Percentiles rank a stretch among this genome's conserved stretches.
These are phyloP conservation scores for Dovyalis caffra DNA, from an alignment of 345 rosid species.

Conservation along the genomic window DNA sequence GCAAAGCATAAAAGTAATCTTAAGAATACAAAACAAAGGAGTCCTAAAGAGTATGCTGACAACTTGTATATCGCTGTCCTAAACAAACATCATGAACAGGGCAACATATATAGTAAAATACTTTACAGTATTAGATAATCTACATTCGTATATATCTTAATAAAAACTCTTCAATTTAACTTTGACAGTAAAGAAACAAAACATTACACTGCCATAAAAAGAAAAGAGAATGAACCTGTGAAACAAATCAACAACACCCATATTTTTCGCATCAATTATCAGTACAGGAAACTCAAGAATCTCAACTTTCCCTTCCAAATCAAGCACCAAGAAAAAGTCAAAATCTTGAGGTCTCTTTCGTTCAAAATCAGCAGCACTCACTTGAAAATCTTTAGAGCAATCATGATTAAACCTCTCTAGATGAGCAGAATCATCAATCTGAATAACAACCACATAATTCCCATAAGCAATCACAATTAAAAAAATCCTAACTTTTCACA, in stretches of 20 bases:
- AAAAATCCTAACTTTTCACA: background rate
- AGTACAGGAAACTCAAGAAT: constrained; percentile 90
- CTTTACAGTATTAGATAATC: background rate
- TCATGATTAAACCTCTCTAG: constrained; percentile 74
- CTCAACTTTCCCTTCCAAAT: constrained; percentile 92
- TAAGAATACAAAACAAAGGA: background rate
- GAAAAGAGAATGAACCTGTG: constrained; percentile 60
- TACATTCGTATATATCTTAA: background rate
- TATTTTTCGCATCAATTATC: constrained; percentile 65
- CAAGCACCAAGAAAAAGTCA: constrained; percentile 75
- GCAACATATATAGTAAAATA: background rate
- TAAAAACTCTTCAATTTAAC: background rate
- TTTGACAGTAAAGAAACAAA: background rate
- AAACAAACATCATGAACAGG: background rate
- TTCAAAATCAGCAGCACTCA: constrained; percentile 41
- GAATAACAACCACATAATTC: background rate
- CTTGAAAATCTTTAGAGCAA: constrained; percentile 54
- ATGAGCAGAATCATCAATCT: constrained; percentile 75
- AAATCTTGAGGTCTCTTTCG: constrained; percentile 51
- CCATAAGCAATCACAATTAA: background rate
- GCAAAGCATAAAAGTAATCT: constrained; percentile 6
- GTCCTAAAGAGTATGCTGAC: background rate
- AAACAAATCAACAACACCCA: constrained; percentile 66
- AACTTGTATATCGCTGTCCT: background rate
- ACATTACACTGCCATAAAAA: background rate